These are phyloP conservation scores for Coprinellus micaceus DNA, from an alignment of 768 basidiomycete species.

Conservation along the genomic window DNA sequence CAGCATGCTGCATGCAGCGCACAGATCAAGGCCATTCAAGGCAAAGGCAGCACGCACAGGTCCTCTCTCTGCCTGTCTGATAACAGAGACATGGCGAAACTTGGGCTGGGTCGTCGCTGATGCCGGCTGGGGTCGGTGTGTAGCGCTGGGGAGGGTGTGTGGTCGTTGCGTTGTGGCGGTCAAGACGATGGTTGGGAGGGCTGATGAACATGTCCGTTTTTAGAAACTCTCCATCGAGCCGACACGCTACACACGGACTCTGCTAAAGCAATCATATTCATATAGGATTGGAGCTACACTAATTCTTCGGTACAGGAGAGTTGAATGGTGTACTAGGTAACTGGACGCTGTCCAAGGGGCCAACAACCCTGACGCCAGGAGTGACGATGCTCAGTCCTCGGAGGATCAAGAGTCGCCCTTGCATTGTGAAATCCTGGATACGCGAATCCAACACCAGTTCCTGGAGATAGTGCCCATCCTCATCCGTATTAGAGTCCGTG, in stretches of 20 bases:
- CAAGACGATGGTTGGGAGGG: not conserved
- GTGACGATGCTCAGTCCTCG: not conserved
- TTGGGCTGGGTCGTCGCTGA: not conserved
- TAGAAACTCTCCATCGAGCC: not conserved
- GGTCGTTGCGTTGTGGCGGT: slow-evolving; percentile 2
- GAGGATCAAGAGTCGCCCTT: not conserved
- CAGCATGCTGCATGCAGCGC: no score
- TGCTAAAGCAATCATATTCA: not conserved
- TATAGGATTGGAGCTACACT: not conserved
- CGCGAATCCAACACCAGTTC: not conserved
- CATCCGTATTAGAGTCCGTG: not conserved
- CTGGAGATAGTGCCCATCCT: not conserved
- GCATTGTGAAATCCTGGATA: slow-evolving; percentile 4
- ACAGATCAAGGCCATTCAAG: not conserved
- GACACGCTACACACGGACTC: not conserved
- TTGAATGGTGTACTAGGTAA: not conserved
- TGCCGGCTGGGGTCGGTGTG: not conserved
- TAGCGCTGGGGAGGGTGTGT: not conserved
- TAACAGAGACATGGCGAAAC: slow-evolving; percentile 19
- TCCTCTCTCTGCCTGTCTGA: slow-evolving; percentile 25
- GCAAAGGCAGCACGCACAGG: slow-evolving; percentile 17
- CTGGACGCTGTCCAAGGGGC: not conserved
- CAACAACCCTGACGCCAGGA: not conserved
- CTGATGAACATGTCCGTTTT: slow-evolving; percentile 12
- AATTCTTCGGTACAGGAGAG: not conserved